Conservation (phyloP, 306 rosid genomes). For the Trifolium subterraneum region DNA sequence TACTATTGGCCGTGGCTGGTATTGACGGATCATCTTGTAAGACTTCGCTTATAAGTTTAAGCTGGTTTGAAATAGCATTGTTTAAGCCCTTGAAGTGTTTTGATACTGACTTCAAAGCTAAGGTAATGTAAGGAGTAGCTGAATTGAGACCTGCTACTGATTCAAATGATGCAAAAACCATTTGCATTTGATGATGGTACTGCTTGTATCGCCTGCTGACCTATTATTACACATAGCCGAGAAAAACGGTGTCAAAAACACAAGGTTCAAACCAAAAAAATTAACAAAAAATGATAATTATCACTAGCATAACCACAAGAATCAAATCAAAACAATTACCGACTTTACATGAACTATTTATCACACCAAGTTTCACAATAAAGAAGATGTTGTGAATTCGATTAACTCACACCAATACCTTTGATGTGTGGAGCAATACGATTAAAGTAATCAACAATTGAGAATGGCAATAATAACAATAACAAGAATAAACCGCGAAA, state of each 20-base stretch:
- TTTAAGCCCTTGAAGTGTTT: constrained; percentile 70
- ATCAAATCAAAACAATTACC: not conserved
- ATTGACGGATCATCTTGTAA: constrained; percentile 67
- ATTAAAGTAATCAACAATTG: no score
- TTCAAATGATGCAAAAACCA: constrained; percentile 89
- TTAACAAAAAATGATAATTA: not conserved
- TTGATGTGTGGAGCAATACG: no score
- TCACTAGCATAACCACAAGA: no score
- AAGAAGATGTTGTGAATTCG: no score
- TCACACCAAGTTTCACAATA: not conserved
- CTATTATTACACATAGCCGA: constrained; percentile 44
- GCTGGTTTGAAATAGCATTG: constrained; percentile 68
- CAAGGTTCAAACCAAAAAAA: not conserved
- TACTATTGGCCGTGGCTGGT: constrained; percentile 43
- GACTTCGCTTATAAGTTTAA: constrained; percentile 51
- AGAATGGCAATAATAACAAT: no score
- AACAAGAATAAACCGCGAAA: no score
- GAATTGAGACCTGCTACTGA: constrained; percentile 85
- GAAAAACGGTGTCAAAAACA: constrained; percentile 12
- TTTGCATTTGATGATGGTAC: constrained; percentile 92
- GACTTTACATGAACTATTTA: not conserved
- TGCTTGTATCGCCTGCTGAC: constrained; percentile 79
- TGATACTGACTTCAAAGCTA: constrained; percentile 70
- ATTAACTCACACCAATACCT: no score
- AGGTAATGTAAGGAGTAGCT: constrained; percentile 72